These are phyloP conservation scores for Pseudognaphalium luteoalbum DNA, from an alignment of 129 eudicot species.

Conservation along the genomic window DNA sequence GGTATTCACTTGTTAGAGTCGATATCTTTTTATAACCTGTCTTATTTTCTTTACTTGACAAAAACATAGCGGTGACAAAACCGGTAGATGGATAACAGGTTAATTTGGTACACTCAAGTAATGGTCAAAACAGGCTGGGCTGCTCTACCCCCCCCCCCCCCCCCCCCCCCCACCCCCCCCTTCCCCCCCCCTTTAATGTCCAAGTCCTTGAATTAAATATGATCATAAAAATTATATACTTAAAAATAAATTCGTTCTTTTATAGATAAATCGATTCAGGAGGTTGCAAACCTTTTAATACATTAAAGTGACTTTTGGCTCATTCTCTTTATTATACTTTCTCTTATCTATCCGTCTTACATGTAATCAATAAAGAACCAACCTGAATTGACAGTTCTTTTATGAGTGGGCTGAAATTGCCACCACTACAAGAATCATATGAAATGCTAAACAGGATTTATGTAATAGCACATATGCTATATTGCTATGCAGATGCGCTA, in stretches of 20 bases:
- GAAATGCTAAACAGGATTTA: conserved; percentile 10
- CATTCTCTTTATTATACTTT: neutral
- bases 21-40: neutral
- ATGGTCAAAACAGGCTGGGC: neutral
- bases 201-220: neutral
- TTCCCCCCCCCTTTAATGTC: too few relatives aligned
- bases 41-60: neutral
- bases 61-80: neutral
- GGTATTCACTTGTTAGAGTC: conserved; percentile 45
- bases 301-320: neutral
- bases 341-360: neutral
- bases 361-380: neutral
- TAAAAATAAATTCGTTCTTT: neutral
- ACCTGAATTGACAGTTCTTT: neutral
- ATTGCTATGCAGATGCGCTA: conserved; percentile 18
- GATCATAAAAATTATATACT: neutral
- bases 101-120: neutral
- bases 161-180: too few relatives aligned
- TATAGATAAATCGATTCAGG: neutral
- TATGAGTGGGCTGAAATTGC: neutral
- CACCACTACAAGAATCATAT: neutral
- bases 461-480: conserved; percentile 3
- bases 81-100: neutral
- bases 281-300: conserved; percentile 14
- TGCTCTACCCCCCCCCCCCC: too few relatives aligned